Conservation (phyloP, 2,329 filamentous ascomycete genomes). For the Myriosclerotinia scirpicola region DNA sequence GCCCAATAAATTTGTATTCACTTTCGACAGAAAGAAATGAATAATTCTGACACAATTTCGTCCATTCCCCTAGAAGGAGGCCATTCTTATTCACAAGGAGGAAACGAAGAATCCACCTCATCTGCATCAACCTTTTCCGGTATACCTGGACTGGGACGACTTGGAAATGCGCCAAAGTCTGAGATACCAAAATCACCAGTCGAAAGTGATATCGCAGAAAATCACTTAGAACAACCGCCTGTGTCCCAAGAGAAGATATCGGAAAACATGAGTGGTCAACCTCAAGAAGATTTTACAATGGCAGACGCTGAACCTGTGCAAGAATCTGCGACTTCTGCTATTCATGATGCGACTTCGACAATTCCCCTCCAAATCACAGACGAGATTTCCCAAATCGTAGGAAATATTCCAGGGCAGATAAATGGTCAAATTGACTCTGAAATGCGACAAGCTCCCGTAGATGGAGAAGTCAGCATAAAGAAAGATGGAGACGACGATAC, state of each 20-base stretch:
- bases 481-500: slow-evolving; percentile 69
- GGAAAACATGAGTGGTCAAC: background rate
- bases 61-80: background rate
- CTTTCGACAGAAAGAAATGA: slow-evolving; percentile 17
- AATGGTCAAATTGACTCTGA: background rate
- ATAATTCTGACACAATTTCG: background rate
- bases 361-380: background rate
- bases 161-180: slow-evolving; percentile 21
- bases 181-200: slow-evolving; percentile 9
- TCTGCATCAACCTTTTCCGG: slow-evolving; percentile 6
- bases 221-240: background rate
- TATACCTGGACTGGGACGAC: slow-evolving; percentile 25
- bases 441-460: slow-evolving; percentile 48
- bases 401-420: background rate
- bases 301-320: slow-evolving; percentile 5
- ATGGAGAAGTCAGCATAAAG: slow-evolving; percentile 79
- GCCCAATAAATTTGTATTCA: no score
- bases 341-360: background rate
- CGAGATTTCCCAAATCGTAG: background rate
- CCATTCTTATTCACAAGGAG: background rate
- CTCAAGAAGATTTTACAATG: slow-evolving; percentile 12
- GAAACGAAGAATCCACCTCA: background rate
- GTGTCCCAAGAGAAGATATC: background rate
- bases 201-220: background rate
- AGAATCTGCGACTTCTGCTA: slow-evolving; percentile 7